A percentile compares a stretch with the other conserved stretches of the same genome.
Evolutionary conservation across 1,284 basidiomycete species (phyloP).

Genomic region (Cryptococcus floricola): DNA sequence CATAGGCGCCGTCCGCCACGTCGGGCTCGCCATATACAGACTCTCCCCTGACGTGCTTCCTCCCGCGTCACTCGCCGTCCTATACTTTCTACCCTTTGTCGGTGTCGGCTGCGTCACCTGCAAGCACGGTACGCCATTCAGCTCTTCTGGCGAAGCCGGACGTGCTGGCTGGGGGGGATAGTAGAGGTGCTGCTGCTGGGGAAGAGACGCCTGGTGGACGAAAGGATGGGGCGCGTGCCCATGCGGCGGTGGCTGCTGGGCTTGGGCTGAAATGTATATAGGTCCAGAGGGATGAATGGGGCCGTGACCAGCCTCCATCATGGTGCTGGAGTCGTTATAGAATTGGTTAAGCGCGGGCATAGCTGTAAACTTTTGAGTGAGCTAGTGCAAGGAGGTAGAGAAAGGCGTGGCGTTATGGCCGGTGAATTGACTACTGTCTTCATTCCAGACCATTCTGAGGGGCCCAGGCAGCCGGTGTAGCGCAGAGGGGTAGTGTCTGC

Average conservation of each 20-base stretch:
- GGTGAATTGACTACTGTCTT: too few species aligned
- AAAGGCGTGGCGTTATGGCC: too few species aligned
- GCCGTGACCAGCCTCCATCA: neutral
- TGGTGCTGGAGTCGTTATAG: too few species aligned
- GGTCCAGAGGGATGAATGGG: too few species aligned
- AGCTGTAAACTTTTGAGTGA: too few species aligned
- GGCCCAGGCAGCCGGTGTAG: too few species aligned
- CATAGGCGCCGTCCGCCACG: neutral
- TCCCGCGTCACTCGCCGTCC: constrained; percentile 6
- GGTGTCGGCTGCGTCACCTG: constrained; percentile 30
- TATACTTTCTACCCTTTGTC: constrained; percentile 23
- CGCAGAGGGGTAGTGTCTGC: too few species aligned
- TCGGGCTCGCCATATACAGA: constrained; percentile 4
- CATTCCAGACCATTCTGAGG: too few species aligned
- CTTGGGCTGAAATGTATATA: too few species aligned
- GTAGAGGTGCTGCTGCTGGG: neutral
- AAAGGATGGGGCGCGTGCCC: neutral
- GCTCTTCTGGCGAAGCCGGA: neutral
- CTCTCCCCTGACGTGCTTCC: constrained; percentile 8
- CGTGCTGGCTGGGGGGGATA: constrained; percentile 2
- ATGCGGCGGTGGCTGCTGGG: too few species aligned
- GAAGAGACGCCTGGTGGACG: neutral
- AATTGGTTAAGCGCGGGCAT: too few species aligned
- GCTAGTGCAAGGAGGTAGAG: too few species aligned
- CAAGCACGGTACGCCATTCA: constrained; percentile 9